These are phyloP conservation scores for Edaphochlamys debaryana DNA, from an alignment of 139 green algal genomes.

Conservation along the genomic window DNA sequence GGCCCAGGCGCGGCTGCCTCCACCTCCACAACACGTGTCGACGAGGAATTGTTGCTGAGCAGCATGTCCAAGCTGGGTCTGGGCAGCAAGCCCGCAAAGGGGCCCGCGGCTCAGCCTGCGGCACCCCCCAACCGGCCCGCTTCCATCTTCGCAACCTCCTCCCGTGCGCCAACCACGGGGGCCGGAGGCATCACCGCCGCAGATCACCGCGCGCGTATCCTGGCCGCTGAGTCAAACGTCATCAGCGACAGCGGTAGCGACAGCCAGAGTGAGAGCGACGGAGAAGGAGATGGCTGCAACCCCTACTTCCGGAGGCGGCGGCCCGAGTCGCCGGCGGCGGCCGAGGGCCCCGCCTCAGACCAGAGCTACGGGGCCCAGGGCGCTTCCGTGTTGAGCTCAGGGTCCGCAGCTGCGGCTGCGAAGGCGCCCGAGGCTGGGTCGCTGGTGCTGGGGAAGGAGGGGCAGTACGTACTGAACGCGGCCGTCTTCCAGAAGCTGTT, in stretches of 20 bases:
- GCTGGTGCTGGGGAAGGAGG: neutral
- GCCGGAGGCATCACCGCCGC: no score
- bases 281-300: neutral
- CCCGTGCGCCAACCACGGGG: no score
- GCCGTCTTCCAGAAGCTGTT: slow-evolving; percentile 68
- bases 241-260: neutral
- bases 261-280: neutral
- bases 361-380: neutral
- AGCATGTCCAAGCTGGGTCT: neutral
- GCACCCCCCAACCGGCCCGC: no score
- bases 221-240: no score
- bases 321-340: no score
- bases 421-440: neutral
- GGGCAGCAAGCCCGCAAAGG: no score
- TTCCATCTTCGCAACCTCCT: no score
- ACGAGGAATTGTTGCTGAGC: neutral
- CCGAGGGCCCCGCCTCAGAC: no score
- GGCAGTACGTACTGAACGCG: slow-evolving; percentile 50
- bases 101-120: neutral
- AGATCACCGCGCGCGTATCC: no score
- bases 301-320: no score
- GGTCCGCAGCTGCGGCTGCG: neutral
- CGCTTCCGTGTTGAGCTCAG: neutral
- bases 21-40: neutral
- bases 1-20: no score